These are phyloP conservation scores for Sugiyamaella mastotermitis DNA, from an alignment of 805 yeast genomes.

Conservation along the genomic window DNA sequence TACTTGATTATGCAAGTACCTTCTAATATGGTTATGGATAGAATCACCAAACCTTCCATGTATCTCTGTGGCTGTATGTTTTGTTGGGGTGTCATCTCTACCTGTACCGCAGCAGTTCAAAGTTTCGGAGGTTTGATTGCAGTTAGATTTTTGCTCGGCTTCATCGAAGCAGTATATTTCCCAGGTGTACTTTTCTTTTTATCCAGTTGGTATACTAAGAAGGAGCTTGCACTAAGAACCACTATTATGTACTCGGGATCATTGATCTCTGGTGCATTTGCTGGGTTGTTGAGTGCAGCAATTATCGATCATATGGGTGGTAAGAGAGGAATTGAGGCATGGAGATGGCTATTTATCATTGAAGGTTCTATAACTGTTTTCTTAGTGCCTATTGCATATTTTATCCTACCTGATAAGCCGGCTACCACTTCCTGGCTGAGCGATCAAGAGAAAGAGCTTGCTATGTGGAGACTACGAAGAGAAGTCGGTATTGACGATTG, in stretches of 20 bases:
- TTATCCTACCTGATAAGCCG: conserved; percentile 45
- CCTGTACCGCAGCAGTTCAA: conserved; percentile 59
- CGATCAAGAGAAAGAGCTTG: conserved; percentile 12
- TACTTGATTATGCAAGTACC: conserved; percentile 59
- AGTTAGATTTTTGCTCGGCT: conserved; percentile 60
- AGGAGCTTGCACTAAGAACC: conserved; percentile 63
- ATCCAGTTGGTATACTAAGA: conserved; percentile 57
- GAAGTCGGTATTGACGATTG: conserved; percentile 11
- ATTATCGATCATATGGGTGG: conserved; percentile 50
- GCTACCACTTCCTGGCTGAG: conserved; percentile 29
- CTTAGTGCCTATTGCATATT: conserved; percentile 30
- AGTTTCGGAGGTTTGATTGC: conserved; percentile 55
- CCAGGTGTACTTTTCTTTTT: conserved; percentile 70
- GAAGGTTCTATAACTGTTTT: conserved; percentile 40
- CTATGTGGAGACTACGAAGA: conserved; percentile 12
- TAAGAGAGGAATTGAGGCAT: conserved; percentile 39
- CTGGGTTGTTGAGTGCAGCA: conserved; percentile 65
- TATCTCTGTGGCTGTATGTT: conserved; percentile 58
- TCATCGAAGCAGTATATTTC: conserved; percentile 65
- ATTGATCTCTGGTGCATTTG: conserved; percentile 72
- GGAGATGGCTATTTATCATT: conserved; percentile 52
- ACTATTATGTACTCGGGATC: conserved; percentile 66
- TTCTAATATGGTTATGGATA: conserved; percentile 56
- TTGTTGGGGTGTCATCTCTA: conserved; percentile 56
- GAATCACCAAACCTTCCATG: conserved; percentile 49